Base-by-base conservation (phyloP, 2,329 filamentous ascomycete species). In the Exutisphaerella laricina region DNA sequence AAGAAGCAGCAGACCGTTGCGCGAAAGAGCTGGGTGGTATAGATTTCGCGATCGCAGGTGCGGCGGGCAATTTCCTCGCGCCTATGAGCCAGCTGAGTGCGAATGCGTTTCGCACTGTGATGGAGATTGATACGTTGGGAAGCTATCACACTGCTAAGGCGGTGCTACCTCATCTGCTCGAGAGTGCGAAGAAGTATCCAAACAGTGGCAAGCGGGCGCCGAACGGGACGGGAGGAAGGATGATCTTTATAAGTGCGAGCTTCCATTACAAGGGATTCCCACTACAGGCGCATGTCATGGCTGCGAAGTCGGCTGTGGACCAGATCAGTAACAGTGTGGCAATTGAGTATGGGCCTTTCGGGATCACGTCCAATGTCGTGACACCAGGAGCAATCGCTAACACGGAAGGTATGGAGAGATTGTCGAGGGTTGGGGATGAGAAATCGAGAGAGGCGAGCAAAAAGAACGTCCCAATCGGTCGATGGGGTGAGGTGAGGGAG, bases 131-230 rank as follows among this genome's bases (percentile, higher is more conserved):
- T 63, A 84, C 95, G 2, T 67, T 97, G 25, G 92, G 92, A 22
- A 94, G 86, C 12, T 98, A 85, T 70, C 94, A 97, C 70, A 95
- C 88, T 2, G 75, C 95, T 60, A 97, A 97, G 69, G 88, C 90
- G 3, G 92, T 88, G 1, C 70, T 96, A 23, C 87, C 88, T 0
- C 77, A 94, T 58, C 77, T 98, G 3, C 67, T 88, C 9, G 74
- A 79, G 56, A 94, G 88, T n/a, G 82, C 85, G 1, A 66, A 69
- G 23, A 78, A 77, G 56, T 70, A 82, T 56, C 75, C 68, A 49
- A 74, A 75, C 13, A 79, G 84, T 53, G 74, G 77, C 2, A 77
- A 78, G 21, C 9, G 28, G 7, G 42, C 42, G 14, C 29, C 17
- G 0, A 28, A 42, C 10, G 64, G 60, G 43, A 84, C 83, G 0